Evolutionary conservation across 164 flowering plant genomes (phyloP), one percentile per base, ranked within the genome.

Genomic region (Umbellularia californica): DNA sequence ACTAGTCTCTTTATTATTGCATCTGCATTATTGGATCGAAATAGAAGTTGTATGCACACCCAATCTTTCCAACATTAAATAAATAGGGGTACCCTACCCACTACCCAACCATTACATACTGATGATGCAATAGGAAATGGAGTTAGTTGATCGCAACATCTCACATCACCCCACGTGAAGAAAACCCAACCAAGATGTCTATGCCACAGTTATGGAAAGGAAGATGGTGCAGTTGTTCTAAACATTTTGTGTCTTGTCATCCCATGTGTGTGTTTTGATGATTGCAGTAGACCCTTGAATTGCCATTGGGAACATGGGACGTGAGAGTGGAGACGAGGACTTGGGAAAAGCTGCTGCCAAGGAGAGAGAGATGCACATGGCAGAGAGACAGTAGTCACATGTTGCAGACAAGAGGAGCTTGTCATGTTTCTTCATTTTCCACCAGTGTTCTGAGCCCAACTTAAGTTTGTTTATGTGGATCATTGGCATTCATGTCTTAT

Each of bases 381-480:
- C n/a, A 64, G 30, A 22, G 19, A 27, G 69, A 30, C 41, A 67
- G 15, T 67, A 19, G 30, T 28, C 69, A 67, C 50, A 67, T 67
- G 69, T 64, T 28, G 69, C 9, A 67, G 69, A 67, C 69, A 67
- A 19, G 23, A 24, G 41, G 50, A 30, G 69, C 69, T 67, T 67
- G 67, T 64, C 67, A 25, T 64, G 28, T 64, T 25, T 25, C 30
- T 64, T 13, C n/a, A 19, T 67, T 30, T 30, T 30, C 22, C 30
- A 67, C 22, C 50, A 27, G 5, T 15, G 10, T 55, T 55, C 60
- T 15, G 7, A 15, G 60, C 60, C 60, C 60, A 55, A 12, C 20
- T 55, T 55, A 55, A 3, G 3, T 3, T 41, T 41, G 47, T 41
- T 10, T 41, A 41, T 7, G 47, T 35, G 67, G 20, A 4, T 28